Conservation (phyloP, 495 filamentous ascomycete species). For the Aspergillus haitiensis region DNA sequence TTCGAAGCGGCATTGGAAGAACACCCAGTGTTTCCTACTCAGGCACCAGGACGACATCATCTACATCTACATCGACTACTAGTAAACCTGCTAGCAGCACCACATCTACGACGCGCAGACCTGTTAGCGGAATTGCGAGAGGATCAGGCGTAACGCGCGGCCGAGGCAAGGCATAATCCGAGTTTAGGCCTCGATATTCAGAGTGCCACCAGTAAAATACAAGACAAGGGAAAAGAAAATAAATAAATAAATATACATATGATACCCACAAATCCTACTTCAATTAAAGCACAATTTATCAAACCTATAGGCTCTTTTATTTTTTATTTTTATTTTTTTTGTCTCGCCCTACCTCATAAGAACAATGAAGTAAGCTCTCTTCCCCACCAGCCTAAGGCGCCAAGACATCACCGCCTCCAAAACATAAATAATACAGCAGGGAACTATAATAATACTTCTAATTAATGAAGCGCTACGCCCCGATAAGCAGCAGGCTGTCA, state of each 20-base stretch:
- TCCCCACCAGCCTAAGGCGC: constrained; percentile 20
- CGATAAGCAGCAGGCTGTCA: constrained; percentile 9
- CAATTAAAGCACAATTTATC: background rate
- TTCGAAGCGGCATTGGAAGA: constrained; percentile 50
- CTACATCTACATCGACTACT: constrained; percentile 20
- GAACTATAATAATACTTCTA: constrained; percentile 21
- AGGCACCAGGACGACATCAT: constrained; percentile 30
- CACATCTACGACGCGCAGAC: constrained; percentile 38
- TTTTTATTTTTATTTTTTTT: too few species aligned
- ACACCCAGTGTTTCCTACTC: constrained; percentile 41
- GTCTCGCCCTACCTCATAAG: too few species aligned
- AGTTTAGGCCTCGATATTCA: background rate
- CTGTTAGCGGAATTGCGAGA: constrained; percentile 52
- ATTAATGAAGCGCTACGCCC: background rate
- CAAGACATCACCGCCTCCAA: constrained; percentile 22
- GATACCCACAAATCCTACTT: constrained; percentile 27
- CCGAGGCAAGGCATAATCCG: constrained; percentile 34
- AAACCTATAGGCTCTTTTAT: too few species aligned
- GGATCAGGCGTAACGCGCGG: constrained; percentile 46
- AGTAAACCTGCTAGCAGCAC: constrained; percentile 35
- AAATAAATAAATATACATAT: constrained; percentile 23
- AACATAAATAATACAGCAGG: constrained; percentile 23
- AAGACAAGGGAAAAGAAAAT: constrained; percentile 5
- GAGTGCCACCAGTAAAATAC: background rate
- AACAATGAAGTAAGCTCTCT: background rate